Base-by-base conservation (phyloP, 1,139 yeast genomes). In the Ogataea hybrid region DNA sequence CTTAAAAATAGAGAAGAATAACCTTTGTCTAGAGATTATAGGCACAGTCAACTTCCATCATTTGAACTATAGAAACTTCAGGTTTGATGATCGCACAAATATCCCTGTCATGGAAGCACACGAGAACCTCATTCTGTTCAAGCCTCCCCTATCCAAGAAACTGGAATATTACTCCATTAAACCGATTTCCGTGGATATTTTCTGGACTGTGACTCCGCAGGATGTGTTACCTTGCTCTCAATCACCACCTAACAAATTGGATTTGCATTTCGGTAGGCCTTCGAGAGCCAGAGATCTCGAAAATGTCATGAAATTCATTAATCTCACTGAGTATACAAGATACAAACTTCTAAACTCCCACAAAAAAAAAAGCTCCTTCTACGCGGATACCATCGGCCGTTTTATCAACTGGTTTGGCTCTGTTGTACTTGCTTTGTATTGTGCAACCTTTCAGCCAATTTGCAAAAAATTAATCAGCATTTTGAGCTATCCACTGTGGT, bases 101-200 rank as follows among this genome's bases (percentile, higher is more conserved):
- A 32, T 9, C 8, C 63, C 62, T 1, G 17, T 46, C 2, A 14
- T 57, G n/a, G 22, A 37, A 4, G 11, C 32, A 1, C 35, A 51
- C 23, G 56, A 56, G 29, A 53, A 49, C 28, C 29, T 87, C 1
- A 68, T 90, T 2, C 54, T 75, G 14, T 90, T 81, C 60, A 77
- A 77, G 25, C 86, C 95, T 1, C 97, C 97, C 0, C 75, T 77
- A 39, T 79, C 85, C 20, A 70, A 71, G 32, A 75, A 78, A 47
- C 74, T 92, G 71, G 96, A 90, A 55, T 88, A 85, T 60, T 84
- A 81, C 52, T 82, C 97, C 0, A 64, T 85, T 5, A 68, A 73
- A 18, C 96, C 97, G 0, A 84, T 61, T 5, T 42, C 49, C 15
- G 53, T 62, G 9, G 56, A 56, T 84, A 30, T 70, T 77, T 25